phyloP scores from a whole-genome alignment of 305 asterid genomes.

The Fraxinus ornus region DNA sequence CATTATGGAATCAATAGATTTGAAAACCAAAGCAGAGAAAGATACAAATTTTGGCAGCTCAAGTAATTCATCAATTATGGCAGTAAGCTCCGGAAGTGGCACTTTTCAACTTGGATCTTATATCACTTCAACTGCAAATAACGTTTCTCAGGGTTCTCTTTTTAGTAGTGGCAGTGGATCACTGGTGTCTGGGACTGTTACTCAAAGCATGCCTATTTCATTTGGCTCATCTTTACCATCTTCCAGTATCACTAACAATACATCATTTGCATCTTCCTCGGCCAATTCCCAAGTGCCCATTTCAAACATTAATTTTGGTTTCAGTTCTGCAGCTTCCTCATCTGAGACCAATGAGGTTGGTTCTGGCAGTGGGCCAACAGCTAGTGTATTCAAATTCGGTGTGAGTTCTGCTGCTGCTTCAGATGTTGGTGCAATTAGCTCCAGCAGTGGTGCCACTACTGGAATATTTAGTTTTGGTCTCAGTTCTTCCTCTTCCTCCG shows the following conservation, averaged over 20 bases:
- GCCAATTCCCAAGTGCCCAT: constrained; percentile 22
- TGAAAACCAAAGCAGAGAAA: constrained; percentile 19
- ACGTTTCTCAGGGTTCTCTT: constrained; percentile 31
- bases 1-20: constrained; percentile 21
- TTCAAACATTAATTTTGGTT: constrained; percentile 32
- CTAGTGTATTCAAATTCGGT: constrained; percentile 32
- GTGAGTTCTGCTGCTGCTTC: constrained; percentile 29
- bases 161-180: constrained; percentile 31
- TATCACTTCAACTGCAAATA: constrained; percentile 23
- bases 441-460: constrained; percentile 33
- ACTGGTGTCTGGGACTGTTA: constrained; percentile 23
- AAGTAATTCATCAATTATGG: constrained; percentile 29
- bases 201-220: constrained; percentile 30
- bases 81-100: constrained; percentile 36
- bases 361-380: constrained; percentile 28
- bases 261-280: constrained; percentile 32
- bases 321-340: constrained; percentile 38
- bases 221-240: constrained; percentile 25
- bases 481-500: constrained; percentile 29
- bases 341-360: constrained; percentile 31
- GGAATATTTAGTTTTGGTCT: constrained; percentile 37
- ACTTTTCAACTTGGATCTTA: constrained; percentile 32
- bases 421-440: constrained; percentile 30
- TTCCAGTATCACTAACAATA: constrained; percentile 19
- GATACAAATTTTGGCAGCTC: constrained; percentile 33